Conservation (phyloP, 257 asterid species). For the Forsythia suspensa region DNA sequence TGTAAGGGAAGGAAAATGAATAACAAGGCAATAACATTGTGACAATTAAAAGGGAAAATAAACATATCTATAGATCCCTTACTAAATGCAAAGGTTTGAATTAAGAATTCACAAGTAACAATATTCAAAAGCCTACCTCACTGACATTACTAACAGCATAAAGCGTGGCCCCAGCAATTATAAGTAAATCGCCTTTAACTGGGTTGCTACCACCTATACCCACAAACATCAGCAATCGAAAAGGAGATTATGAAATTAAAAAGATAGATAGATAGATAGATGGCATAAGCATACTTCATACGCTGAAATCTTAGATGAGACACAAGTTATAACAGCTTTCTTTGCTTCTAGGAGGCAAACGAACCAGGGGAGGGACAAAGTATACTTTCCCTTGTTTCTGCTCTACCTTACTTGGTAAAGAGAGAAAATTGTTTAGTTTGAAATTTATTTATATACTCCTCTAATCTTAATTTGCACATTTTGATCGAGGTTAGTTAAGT, state of each 20-base stretch:
- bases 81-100: conserved; percentile 6
- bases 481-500: neutral
- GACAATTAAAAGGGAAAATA: neutral
- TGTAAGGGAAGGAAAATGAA: neutral
- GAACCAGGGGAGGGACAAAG: neutral
- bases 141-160: conserved; percentile 85
- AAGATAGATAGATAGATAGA: neutral
- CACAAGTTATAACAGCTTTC: neutral
- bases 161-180: conserved; percentile 84
- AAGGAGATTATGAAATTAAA: neutral
- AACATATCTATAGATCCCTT: conserved; percentile 3
- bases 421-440: neutral
- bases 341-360: neutral
- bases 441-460: neutral
- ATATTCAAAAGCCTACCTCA: conserved; percentile 50
- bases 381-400: neutral
- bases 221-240: conserved; percentile 17
- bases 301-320: neutral
- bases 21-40: neutral
- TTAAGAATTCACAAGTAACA: conserved; percentile 10
- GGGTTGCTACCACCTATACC: conserved; percentile 79
- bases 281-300: neutral
- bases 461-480: neutral
- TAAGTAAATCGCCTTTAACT: conserved; percentile 74
- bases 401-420: neutral